Conservation (phyloP, 148 eudicot species). For the Rhododendron vialii region DNA sequence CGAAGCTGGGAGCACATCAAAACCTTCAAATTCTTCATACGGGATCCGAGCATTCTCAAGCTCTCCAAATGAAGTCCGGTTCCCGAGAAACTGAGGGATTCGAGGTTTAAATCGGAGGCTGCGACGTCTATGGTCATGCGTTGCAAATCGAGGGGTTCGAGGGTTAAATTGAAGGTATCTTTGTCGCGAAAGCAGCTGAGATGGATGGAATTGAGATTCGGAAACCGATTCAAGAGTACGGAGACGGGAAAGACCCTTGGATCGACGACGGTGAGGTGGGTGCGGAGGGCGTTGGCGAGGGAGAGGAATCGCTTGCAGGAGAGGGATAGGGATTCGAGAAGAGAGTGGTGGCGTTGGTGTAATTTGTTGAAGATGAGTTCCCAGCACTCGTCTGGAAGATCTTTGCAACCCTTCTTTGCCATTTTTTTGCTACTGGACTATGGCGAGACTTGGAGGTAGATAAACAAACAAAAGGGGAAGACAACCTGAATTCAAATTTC, state of each 20-base stretch:
- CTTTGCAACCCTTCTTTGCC: too few relatives aligned
- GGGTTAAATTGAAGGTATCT: constrained; percentile 14
- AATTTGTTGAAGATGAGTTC: too few relatives aligned
- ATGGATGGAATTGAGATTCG: constrained; percentile 41
- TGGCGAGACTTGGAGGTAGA: too few relatives aligned
- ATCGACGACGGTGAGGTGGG: constrained; percentile 12
- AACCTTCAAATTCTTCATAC: constrained; percentile 26
- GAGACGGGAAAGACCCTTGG: constrained; percentile 33
- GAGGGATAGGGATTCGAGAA: too few relatives aligned
- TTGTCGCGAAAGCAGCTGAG: constrained; percentile 13
- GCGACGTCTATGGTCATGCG: constrained; percentile 23
- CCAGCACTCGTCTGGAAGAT: too few relatives aligned
- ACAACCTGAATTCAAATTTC: too few relatives aligned
- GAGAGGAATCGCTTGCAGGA: too few relatives aligned
- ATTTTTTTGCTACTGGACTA: too few relatives aligned
- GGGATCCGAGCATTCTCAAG: constrained; percentile 17
- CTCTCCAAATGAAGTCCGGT: constrained; percentile 24
- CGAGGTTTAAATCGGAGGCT: constrained; percentile 14
- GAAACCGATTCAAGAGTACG: constrained; percentile 39
- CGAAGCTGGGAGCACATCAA: constrained; percentile 21
- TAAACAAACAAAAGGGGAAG: too few relatives aligned
- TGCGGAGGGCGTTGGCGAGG: too few relatives aligned
- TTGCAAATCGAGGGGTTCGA: constrained; percentile 35
- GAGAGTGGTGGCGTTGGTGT: too few relatives aligned
- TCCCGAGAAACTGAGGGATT: constrained; percentile 39